Base-by-base conservation (phyloP, 805 yeast species). In the Nakazawaea holstii region DNA sequence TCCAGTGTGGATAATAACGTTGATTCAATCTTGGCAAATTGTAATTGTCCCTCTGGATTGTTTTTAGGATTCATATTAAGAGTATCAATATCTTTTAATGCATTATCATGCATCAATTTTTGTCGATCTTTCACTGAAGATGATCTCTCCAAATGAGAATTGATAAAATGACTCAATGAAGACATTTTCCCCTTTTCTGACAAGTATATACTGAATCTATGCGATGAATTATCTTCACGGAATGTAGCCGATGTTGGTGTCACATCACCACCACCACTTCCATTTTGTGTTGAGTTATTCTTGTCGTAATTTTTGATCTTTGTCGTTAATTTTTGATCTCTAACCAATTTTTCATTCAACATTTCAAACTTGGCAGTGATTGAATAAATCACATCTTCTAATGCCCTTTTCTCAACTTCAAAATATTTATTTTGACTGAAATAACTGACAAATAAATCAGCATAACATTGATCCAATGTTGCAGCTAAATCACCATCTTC, bases 1-100 rank as follows among this genome's bases (percentile, higher is more conserved):
- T 90, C 97, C 32, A 88, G 84, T 7, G 83, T 76, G 14, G 86
- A 77, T 53, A 81, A 82, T 36, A 89, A 67, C 48, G 87, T 76
- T 3, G 72, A 67, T 53, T 87, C 91, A 2, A 87, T 80, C 26
- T 71, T 66, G 13, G 65, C 55, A 6, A 83, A 59, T 29, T 72
- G 69, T 39, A 76, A 52, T 13, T 57, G 56, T 1, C 59, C 33
- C 13, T 43, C 44, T 14, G 41, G 30, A 32, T 42, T 39, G 42
- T 35, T 43, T n/a, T 31, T 28, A 36, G 37, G 30, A 40, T 36
- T 41, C 15, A 37, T 24, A 24, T 39, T 35, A 10, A 38, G 29
- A 14, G 37, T 29, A 28, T 48, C 52, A 4, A 45, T 49, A 24
- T 50, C 52, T 26, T 43, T 58, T 55, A 36, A 41, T 31, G 36